phyloP scores from a whole-genome alignment of 1,284 basidiomycete genomes.

The Fistulina hepatica region DNA sequence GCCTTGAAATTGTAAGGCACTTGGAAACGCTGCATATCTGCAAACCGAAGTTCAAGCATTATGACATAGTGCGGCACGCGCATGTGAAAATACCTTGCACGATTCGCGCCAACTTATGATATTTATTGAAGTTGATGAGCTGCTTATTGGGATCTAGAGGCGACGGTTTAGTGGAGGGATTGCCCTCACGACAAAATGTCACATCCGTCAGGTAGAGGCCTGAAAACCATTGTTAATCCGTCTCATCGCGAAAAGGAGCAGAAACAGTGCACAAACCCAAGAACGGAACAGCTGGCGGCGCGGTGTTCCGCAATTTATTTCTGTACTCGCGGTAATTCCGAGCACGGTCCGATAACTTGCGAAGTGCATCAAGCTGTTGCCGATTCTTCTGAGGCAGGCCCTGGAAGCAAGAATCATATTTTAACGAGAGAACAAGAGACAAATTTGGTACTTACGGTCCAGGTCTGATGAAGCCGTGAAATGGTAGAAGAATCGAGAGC shows the following conservation, averaged over 20 bases:
- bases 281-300: slow-evolving; percentile 86
- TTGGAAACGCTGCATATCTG: slow-evolving; percentile 92
- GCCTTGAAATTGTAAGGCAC: slow-evolving; percentile 72
- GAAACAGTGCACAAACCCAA: slow-evolving; percentile 47
- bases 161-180: slow-evolving; percentile 77
- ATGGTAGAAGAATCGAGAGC: slow-evolving; percentile 94
- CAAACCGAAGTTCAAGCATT: slow-evolving; percentile 6
- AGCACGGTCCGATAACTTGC: slow-evolving; percentile 80
- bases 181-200: slow-evolving; percentile 94
- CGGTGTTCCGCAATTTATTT: slow-evolving; percentile 66
- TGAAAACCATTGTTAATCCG: slow-evolving; percentile 20
- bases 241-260: background rate
- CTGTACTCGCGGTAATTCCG: slow-evolving; percentile 94
- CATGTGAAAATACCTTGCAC: slow-evolving; percentile 63
- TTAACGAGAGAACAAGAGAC: slow-evolving; percentile 2
- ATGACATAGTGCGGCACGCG: background rate
- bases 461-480: slow-evolving; percentile 81
- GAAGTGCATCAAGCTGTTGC: slow-evolving; percentile 67
- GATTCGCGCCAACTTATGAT: slow-evolving; percentile 81
- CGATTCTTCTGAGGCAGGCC: slow-evolving; percentile 81
- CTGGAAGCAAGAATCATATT: slow-evolving; percentile 28
- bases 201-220: slow-evolving; percentile 85
- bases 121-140: slow-evolving; percentile 94
- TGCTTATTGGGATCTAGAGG: slow-evolving; percentile 67
- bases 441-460: slow-evolving; percentile 53